Evolutionary conservation across 495 filamentous ascomycete genomes (phyloP).

Genomic region (Trichoderma reesei): DNA sequence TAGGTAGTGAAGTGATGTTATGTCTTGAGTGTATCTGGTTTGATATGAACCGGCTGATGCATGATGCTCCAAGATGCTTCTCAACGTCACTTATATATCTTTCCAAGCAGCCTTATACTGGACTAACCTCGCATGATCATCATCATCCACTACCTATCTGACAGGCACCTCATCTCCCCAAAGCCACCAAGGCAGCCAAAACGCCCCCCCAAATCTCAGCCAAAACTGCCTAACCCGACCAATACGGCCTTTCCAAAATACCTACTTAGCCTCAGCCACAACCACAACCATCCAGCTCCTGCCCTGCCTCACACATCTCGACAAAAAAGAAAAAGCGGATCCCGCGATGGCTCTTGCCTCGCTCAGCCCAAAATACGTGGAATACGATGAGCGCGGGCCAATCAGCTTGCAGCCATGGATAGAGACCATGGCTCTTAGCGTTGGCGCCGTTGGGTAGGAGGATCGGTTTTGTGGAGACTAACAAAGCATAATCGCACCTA

Average conservation of each 20-base stretch:
- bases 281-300: too few species aligned
- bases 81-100: background rate
- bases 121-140: too few species aligned
- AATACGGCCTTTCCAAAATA: too few species aligned
- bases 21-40: background rate
- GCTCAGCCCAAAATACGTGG: background rate
- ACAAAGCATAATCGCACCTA: background rate
- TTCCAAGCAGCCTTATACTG: background rate
- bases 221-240: too few species aligned
- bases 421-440: background rate
- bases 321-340: background rate
- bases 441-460: too few species aligned
- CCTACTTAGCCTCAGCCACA: too few species aligned
- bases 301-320: too few species aligned
- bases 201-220: too few species aligned
- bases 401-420: background rate
- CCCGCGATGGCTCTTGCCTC: background rate
- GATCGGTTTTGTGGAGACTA: background rate
- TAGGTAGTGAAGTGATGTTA: background rate
- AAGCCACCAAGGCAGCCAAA: background rate
- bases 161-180: background rate
- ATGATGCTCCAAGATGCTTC: background rate
- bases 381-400: slow-evolving; percentile 4
- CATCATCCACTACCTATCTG: background rate
- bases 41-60: background rate